Percentiles rank a stretch among this genome's conserved stretches.
phyloP scores from a whole-genome alignment of 2,329 filamentous ascomycete genomes.

The Hymenoscyphus fraxineus region DNA sequence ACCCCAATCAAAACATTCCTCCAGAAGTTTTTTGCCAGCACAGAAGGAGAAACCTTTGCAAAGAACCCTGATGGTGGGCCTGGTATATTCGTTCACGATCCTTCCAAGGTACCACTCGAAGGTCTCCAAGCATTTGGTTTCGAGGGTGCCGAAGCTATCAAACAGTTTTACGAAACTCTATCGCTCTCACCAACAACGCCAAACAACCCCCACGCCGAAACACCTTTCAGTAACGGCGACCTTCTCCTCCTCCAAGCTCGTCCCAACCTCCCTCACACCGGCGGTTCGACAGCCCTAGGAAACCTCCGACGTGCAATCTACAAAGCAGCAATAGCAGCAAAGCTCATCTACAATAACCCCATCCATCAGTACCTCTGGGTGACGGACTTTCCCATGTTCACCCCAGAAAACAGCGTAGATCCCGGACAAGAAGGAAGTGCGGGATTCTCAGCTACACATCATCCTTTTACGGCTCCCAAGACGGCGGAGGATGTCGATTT shows the following conservation, averaged over 20 bases:
- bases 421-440: constrained; percentile 70
- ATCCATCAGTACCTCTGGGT: constrained; percentile 75
- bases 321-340: constrained; percentile 28
- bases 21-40: constrained; percentile 64
- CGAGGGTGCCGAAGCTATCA: constrained; percentile 57
- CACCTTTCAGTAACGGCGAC: constrained; percentile 60
- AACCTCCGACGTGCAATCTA: constrained; percentile 32
- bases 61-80: constrained; percentile 74
- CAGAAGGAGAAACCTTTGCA: constrained; percentile 54
- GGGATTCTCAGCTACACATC: constrained; percentile 83
- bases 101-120: constrained; percentile 62
- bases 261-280: constrained; percentile 56
- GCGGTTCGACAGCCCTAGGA: constrained; percentile 61
- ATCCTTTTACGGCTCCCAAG: constrained; percentile 90
- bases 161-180: constrained; percentile 18
- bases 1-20: constrained; percentile 59
- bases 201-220: constrained; percentile 1
- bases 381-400: constrained; percentile 88
- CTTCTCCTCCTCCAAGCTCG: constrained; percentile 80
- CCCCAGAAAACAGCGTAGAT: constrained; percentile 56
- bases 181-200: neutral
- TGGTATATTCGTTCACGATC: constrained; percentile 72
- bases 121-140: constrained; percentile 78
- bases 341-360: constrained; percentile 25
- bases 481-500: constrained; percentile 68